Percentiles rank a stretch among this genome's conserved stretches.
phyloP scores from a whole-genome alignment of 2,329 filamentous ascomycete species.

The Neofusicoccum sp. region DNA sequence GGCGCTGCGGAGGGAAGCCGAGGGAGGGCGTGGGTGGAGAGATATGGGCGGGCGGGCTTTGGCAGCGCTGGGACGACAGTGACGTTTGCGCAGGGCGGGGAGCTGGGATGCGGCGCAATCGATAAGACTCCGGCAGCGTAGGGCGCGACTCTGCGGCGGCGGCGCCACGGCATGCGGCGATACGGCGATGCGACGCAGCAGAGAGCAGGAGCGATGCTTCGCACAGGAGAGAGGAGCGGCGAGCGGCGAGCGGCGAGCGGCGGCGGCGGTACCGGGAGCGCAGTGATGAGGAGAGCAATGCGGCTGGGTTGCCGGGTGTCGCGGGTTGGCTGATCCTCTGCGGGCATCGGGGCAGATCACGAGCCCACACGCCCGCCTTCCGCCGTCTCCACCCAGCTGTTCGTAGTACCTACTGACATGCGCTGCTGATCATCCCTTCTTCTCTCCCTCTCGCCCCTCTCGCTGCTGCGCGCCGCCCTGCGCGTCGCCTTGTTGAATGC shows the following conservation, averaged over 20 bases:
- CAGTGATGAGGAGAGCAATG: background rate
- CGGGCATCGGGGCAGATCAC: slow-evolving; percentile 9
- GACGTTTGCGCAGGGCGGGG: background rate
- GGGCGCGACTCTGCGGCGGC: slow-evolving; percentile 9
- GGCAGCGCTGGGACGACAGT: background rate
- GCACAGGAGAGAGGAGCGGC: no score
- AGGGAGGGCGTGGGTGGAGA: background rate
- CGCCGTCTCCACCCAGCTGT: background rate
- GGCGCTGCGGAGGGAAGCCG: background rate
- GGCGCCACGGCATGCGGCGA: background rate
- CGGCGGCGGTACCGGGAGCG: background rate
- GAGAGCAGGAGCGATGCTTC: no score
- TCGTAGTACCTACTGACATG: background rate
- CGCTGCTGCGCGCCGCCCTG: background rate
- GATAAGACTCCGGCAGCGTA: slow-evolving; percentile 16
- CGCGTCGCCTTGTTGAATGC: background rate
- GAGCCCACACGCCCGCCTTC: background rate
- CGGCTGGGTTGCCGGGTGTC: background rate
- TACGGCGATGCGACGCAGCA: no score
- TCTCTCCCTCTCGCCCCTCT: background rate
- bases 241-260: background rate
- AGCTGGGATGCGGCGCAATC: slow-evolving; percentile 3
- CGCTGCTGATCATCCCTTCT: background rate
- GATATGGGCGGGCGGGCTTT: background rate
- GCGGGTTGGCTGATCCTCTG: slow-evolving; percentile 2